Base-by-base conservation (phyloP, 2,329 filamentous ascomycete genomes). In the Penicillium griseofulvum region DNA sequence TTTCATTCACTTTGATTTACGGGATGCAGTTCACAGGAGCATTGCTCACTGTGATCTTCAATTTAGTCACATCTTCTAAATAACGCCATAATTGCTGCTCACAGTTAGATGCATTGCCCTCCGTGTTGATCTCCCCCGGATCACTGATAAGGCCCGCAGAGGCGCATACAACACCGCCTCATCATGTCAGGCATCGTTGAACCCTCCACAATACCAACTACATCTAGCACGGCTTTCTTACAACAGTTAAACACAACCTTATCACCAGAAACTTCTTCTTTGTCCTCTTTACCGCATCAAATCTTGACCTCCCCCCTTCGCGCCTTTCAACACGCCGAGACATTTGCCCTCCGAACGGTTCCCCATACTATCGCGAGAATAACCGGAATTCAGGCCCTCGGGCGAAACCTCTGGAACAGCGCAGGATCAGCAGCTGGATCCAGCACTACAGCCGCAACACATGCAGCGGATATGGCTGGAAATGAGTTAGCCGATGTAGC, bases 371-470 rank as follows among this genome's bases (percentile, higher is more conserved):
- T 74, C 19, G 71, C 61, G 19, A 67, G 64, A 44, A 52, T 69
- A 22, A 58, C 66, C 5, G 68, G 69, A 10, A 52, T 74, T 12
- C 63, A 65, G 26, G 60, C 61, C 33, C 64, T 72, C 24, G 57
- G 62, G 14, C 57, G 60, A 34, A 62, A 61, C 24, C 54, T 71
- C 7, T 64, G 65, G 65, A 55, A 60, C n/a, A 49, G 59, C 24
- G 57, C 61, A 28, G 56, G 59, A 31, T 6, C 54, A 38, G 45
- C 59, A 37, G 36, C 49, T 3, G 49, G 50, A n/a, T 67, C 59
- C 34, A 72, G 72, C 78, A 19, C 77, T 78, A 41, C 68, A 19
- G 71, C 70, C 2, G 69, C 70, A 36, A 74, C 73, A 3, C 71
- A 72, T 31, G 68, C 65, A 34, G 72, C 70, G 28, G 72, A 66